Percentiles rank a stretch among this genome's conserved stretches.
phyloP scores from a whole-genome alignment of 495 filamentous ascomycete species.

The Lineolata rhizophorae region DNA sequence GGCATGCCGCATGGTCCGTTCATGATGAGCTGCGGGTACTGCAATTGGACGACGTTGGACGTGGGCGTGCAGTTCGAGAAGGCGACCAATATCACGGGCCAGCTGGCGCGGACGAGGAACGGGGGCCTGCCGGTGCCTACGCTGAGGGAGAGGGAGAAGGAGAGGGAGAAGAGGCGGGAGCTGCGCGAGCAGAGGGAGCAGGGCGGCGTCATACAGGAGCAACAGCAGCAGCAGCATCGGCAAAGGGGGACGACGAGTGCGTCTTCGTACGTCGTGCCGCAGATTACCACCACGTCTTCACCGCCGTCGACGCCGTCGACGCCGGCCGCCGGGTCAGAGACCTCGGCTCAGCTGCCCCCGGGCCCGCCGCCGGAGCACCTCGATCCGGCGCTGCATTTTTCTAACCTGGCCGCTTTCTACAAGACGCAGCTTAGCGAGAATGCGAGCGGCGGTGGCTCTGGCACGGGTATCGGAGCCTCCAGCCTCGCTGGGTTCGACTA shows the following conservation, averaged over 20 bases:
- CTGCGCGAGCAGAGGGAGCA: conserved; percentile 8
- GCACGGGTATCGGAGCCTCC: conserved; percentile 9
- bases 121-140: conserved; percentile 21
- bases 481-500: conserved; percentile 39
- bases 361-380: conserved; percentile 1
- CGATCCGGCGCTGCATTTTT: conserved; percentile 30
- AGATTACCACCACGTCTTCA: background rate
- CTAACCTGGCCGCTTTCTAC: conserved; percentile 21
- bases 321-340: background rate
- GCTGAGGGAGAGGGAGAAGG: too few relatives aligned
- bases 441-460: background rate
- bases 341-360: background rate
- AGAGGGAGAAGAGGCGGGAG: conserved; percentile 17
- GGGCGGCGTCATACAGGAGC: too few relatives aligned
- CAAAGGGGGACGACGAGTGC: too few relatives aligned
- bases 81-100: conserved; percentile 59
- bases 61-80: conserved; percentile 82
- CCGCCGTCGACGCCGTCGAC: background rate
- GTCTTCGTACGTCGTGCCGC: too few relatives aligned
- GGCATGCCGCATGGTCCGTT: conserved; percentile 29
- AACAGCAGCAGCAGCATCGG: too few relatives aligned
- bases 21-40: conserved; percentile 69
- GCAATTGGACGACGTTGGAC: conserved; percentile 75
- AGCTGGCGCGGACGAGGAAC: conserved; percentile 41
- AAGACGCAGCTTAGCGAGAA: conserved; percentile 35